Base-by-base conservation (phyloP, 176 grass and related monocot genomes). In the Panicum miliaceum region DNA sequence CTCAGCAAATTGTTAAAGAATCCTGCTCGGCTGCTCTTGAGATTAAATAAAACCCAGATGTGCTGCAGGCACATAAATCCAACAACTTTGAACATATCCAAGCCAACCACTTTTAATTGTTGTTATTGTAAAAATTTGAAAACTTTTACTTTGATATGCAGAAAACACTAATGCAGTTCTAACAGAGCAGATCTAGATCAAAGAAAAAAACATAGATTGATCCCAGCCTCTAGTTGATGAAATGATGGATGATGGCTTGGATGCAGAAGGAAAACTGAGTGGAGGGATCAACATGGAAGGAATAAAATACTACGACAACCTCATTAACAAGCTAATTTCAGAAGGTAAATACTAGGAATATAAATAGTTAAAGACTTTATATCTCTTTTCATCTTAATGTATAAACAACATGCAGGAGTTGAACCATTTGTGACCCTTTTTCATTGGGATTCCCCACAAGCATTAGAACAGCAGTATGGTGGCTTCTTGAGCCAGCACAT, bases 381-480 rank as follows among this genome's bases (percentile, higher is more conserved):
- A 72, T 59, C 7, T 51, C 1, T 67, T 42, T 29, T 10, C 47
- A 68, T 60, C 40, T 77, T 83, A 64, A 83, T 26, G 14, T 73
- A 13, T 74, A 59, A 76, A 7, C 8, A 80, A 52, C 25, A 84
- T 84, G 74, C 83, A 98, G 91, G 94, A 16, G 15, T 98, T 32
- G 75, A 95, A 82, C 91, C 96, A 47, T 92, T 98, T 20, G 89
- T 94, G 47, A 95, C 96, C 56, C 91, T 98, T 81, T 98, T 95
- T 77, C 93, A 98, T 52, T 95, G 91, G 91, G 96, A 98, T 85
- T 90, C 83, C 47, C 92, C 96, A 12, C 93, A 98, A 90, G 80
- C 23, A 23, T 64, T 98, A 86, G 91, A 98, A 81, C 79, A 98
- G 42, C 69, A 76, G 41, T 95, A 98, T n/a, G 57, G 85, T 12